These are phyloP conservation scores for Psidium guajava DNA, from an alignment of 345 rosid genomes.

Conservation along the genomic window DNA sequence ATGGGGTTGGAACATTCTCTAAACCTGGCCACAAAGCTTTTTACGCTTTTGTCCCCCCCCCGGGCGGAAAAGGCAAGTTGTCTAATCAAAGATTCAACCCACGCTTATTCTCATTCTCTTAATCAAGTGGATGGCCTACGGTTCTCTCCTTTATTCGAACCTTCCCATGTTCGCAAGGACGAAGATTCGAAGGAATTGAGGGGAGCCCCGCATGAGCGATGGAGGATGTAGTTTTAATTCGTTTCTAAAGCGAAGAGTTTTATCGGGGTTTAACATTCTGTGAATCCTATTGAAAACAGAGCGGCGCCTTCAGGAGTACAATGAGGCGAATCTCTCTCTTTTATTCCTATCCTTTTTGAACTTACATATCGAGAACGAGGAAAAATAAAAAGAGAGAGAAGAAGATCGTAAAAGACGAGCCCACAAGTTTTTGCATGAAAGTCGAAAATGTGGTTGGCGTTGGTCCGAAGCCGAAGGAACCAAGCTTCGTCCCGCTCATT, in stretches of 20 bases:
- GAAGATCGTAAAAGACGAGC: not conserved
- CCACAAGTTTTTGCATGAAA: not conserved
- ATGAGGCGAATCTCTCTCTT: not conserved
- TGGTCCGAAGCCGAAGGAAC: not conserved
- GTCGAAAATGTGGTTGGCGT: not conserved
- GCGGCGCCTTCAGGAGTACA: no score
- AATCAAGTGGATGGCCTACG: not conserved
- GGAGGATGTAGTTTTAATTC: not conserved
- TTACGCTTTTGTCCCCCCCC: no score
- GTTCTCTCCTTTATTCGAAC: not conserved
- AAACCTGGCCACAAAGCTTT: not conserved
- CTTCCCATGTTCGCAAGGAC: no score
- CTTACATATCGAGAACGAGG: fast-evolving
- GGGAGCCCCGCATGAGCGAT: not conserved
- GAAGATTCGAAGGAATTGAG: not conserved
- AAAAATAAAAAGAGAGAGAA: not conserved
- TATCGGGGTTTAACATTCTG: no score
- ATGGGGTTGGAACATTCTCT: not conserved
- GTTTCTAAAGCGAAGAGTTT: no score
- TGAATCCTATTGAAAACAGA: no score
- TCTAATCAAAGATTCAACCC: no score
- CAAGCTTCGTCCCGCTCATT: not conserved
- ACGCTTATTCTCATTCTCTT: not conserved
- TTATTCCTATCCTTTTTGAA: not conserved
- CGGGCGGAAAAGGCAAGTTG: no score